A percentile compares a stretch with the other conserved stretches of the same genome.
Conservation (phyloP, 2,329 filamentous ascomycete species). For the Nothopassalora personata region DNA sequence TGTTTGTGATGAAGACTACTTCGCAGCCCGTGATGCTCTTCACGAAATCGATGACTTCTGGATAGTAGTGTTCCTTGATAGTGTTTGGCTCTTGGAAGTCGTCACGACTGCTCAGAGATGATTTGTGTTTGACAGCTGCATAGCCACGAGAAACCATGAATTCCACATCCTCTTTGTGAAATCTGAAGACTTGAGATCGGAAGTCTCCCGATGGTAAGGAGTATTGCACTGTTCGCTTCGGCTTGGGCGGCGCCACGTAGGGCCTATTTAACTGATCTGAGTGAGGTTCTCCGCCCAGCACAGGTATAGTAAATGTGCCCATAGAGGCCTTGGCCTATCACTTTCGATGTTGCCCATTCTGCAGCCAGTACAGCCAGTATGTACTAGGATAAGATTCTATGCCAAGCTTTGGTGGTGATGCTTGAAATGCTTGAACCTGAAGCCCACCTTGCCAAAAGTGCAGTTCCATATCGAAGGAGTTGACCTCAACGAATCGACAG, state of each 20-base stretch:
- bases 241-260: slow-evolving; percentile 2
- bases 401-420: neutral
- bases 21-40: slow-evolving; percentile 5
- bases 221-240: neutral
- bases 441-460: neutral
- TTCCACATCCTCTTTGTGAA: neutral
- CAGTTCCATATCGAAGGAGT: no score
- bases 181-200: slow-evolving; percentile 1
- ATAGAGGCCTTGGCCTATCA: neutral
- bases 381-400: neutral
- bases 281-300: slow-evolving; percentile 1
- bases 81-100: neutral
- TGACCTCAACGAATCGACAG: no score
- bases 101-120: neutral
- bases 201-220: neutral
- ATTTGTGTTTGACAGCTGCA: slow-evolving; percentile 1
- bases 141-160: slow-evolving; percentile 2
- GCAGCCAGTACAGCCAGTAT: no score
- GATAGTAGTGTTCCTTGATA: neutral
- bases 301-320: slow-evolving; percentile 1
- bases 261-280: slow-evolving; percentile 1
- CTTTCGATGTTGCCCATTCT: neutral
- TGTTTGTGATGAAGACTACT: neutral
- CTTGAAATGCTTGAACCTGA: neutral
- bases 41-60: neutral